These are phyloP conservation scores for Purpureocillium lavendulum DNA, from an alignment of 2,329 filamentous ascomycete genomes.

Conservation along the genomic window DNA sequence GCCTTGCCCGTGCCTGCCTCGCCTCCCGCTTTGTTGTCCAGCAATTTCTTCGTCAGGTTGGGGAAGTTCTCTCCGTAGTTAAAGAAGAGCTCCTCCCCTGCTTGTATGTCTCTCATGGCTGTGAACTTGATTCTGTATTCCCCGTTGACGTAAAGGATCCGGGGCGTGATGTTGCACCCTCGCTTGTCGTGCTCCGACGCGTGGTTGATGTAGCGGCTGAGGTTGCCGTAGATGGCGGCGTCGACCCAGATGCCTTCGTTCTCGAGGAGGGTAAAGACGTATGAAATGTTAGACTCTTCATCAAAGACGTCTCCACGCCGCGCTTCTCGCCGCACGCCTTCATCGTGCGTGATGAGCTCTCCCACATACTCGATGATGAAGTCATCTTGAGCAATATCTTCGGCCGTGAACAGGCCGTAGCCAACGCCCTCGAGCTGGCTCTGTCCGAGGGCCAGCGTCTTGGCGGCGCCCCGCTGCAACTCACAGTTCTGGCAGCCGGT, in stretches of 20 bases:
- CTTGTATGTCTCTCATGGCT: conserved; percentile 55
- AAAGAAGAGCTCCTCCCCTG: conserved; percentile 74
- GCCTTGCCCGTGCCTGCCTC: conserved; percentile 16
- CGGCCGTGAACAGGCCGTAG: conserved; percentile 66
- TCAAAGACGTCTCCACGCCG: conserved; percentile 53
- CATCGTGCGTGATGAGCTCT: conserved; percentile 63
- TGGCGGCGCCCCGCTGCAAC: conserved; percentile 59
- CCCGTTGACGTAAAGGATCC: conserved; percentile 64
- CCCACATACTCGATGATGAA: conserved; percentile 77
- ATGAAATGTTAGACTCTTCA: conserved; percentile 53
- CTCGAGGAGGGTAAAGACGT: conserved; percentile 52
- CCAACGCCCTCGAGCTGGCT: conserved; percentile 62
- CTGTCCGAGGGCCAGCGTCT: conserved; percentile 59
- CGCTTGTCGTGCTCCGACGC: conserved; percentile 42
- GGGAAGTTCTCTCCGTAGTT: conserved; percentile 68
- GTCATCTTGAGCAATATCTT: conserved; percentile 58
- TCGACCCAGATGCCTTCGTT: conserved; percentile 62
- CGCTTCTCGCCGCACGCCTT: conserved; percentile 60
- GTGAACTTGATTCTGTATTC: conserved; percentile 70
- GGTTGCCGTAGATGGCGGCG: conserved; percentile 68
- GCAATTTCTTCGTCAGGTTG: conserved; percentile 41
- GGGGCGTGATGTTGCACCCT: conserved; percentile 54
- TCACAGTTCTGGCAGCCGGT: conserved; percentile 63
- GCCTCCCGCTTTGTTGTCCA: conserved; percentile 27
- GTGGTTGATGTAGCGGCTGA: conserved; percentile 79